Base-by-base conservation (phyloP, 2,329 filamentous ascomycete species). In the Drechslerella coelobrocha region DNA sequence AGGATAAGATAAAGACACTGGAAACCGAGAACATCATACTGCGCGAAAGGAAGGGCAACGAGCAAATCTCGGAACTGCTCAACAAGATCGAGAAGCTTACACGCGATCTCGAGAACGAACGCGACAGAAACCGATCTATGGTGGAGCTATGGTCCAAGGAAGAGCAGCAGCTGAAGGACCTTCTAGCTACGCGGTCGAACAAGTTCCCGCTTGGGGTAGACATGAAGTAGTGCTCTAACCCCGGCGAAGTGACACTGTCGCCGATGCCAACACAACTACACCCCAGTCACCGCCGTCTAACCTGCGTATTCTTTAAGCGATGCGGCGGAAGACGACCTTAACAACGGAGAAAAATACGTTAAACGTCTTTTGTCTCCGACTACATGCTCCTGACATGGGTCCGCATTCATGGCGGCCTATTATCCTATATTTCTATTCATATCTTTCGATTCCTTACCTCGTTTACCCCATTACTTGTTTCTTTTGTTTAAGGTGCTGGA, bases 401-500 rank as follows among this genome's bases (percentile, higher is more conserved):
- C 10, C 43, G 23, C 26, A 26, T 69, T 51, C 14, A n/a, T 31
- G 37, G 19, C 39, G 23, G 17, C 60, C 27, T 61, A 31, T 12
- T 52, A 21, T 48, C 12, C 4, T 17, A 6, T 27, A 45, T 47
- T 29, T 45, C 17, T 9, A 19, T 17, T 17, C 47, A 52, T 52
- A 45, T 26, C 8, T 31, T 10, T 29, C 23, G 34, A 23, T 24
- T 14, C 54, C 21, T 57, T 61, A 52, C 37, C 56, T 41, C 48
- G 14, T 47, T 53, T 53, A 26, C 19, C 45, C 43, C n/a, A 41
- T 29, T 48, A 48, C 8, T 39, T 39, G 39, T 69, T 62, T 54
- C 65, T 45, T 69, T 69, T 69, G 65, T 69, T 61, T 54, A 62
- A 21, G 65, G 65, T 69, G 65, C 65, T 69, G 65, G 65, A 61